These are phyloP conservation scores for Candida saitoana DNA, from an alignment of 805 yeast genomes.

Conservation along the genomic window DNA sequence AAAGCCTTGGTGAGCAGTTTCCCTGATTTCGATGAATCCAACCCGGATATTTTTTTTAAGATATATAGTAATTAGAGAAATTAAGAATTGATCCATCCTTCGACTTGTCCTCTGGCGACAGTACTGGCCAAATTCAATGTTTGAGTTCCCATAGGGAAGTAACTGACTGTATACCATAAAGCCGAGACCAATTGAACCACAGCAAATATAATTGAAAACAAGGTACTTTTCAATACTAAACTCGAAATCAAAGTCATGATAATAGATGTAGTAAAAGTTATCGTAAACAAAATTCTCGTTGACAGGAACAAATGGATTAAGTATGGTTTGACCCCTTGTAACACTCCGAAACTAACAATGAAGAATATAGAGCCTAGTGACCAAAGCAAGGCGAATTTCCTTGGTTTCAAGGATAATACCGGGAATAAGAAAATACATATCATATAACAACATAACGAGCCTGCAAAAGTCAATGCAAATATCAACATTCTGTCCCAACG, in stretches of 20 bases:
- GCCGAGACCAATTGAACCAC: constrained; percentile 38
- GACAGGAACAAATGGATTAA: constrained; percentile 40
- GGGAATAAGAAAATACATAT: constrained; percentile 44
- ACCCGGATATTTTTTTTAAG: constrained; percentile 13
- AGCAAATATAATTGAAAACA: constrained; percentile 39
- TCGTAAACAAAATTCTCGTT: constrained; percentile 36
- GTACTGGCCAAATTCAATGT: constrained; percentile 39
- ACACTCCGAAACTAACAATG: constrained; percentile 43
- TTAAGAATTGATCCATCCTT: constrained; percentile 37
- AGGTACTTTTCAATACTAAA: constrained; percentile 32
- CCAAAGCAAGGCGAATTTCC: constrained; percentile 46
- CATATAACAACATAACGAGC: constrained; percentile 37
- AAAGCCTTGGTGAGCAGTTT: constrained; percentile 33
- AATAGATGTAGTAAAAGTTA: constrained; percentile 36
- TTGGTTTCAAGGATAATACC: constrained; percentile 37
- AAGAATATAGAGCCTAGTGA: constrained; percentile 44
- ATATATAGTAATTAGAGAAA: constrained; percentile 10
- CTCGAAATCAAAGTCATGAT: constrained; percentile 36
- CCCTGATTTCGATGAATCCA: constrained; percentile 25
- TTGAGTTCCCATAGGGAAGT: constrained; percentile 45
- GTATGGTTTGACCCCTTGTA: constrained; percentile 40
- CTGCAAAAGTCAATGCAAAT: constrained; percentile 42
- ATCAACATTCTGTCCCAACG: constrained; percentile 46
- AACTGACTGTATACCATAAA: constrained; percentile 44
- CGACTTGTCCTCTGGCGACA: constrained; percentile 43